Conservation (phyloP, 768 basidiomycete species). For the Chalciporus pseudorubinellus region DNA sequence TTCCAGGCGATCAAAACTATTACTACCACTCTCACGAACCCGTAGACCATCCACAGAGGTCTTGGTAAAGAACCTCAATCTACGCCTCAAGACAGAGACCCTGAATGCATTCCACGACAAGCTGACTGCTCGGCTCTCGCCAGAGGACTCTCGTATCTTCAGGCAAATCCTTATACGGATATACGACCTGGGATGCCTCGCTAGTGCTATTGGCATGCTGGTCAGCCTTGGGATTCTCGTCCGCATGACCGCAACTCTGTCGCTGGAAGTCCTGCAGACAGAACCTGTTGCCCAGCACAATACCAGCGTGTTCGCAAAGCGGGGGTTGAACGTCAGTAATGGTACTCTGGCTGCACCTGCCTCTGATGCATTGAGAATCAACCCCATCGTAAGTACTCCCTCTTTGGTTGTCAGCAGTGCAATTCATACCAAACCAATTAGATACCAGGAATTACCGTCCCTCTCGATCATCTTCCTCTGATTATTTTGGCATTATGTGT, state of each 20-base stretch:
- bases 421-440: constrained; percentile 26
- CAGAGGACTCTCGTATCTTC: constrained; percentile 25
- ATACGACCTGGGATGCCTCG: constrained; percentile 51
- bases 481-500: constrained; percentile 60
- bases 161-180: constrained; percentile 31
- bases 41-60: constrained; percentile 21
- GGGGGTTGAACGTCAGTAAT: constrained; percentile 4
- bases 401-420: neutral
- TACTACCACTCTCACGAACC: constrained; percentile 21
- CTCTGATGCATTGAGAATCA: constrained; percentile 15
- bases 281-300: neutral
- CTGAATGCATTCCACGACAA: constrained; percentile 51
- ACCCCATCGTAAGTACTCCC: constrained; percentile 31
- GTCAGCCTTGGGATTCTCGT: constrained; percentile 39
- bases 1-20: constrained; percentile 11
- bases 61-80: constrained; percentile 26
- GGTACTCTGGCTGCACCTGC: neutral
- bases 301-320: constrained; percentile 13
- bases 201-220: constrained; percentile 49
- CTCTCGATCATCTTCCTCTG: constrained; percentile 64
- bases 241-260: constrained; percentile 31
- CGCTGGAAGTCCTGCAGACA: constrained; percentile 11
- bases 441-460: constrained; percentile 84
- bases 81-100: constrained; percentile 45
- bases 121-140: constrained; percentile 36